phyloP scores from a whole-genome alignment of 768 basidiomycete genomes.

The Hericium coralloides region DNA sequence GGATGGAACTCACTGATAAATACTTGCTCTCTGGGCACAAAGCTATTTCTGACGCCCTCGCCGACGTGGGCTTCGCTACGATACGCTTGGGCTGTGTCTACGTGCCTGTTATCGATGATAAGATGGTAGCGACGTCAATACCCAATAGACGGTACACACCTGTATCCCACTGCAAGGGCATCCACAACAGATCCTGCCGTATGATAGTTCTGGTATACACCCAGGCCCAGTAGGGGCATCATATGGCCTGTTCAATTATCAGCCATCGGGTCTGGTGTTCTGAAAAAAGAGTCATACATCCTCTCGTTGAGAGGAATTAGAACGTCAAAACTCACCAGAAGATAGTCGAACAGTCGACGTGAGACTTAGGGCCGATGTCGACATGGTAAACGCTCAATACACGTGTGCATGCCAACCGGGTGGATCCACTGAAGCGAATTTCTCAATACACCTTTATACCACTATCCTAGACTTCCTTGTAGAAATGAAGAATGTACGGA shows the following conservation, averaged over 20 bases:
- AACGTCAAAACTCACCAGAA: not conserved
- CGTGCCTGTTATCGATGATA: not conserved
- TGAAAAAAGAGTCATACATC: not conserved
- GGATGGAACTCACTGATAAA: not conserved
- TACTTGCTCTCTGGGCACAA: conserved; percentile 40
- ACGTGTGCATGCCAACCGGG: no score
- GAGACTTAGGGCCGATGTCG: not conserved
- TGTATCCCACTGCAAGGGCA: not conserved
- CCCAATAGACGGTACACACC: not conserved
- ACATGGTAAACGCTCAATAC: not conserved
- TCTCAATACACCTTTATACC: not conserved
- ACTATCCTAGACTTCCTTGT: not conserved
- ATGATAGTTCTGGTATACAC: not conserved
- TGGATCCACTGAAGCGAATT: no score
- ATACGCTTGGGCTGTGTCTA: conserved; percentile 25
- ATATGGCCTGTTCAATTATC: not conserved
- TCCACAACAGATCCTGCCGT: not conserved
- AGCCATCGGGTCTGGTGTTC: not conserved
- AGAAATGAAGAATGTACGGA: no score
- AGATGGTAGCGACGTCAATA: not conserved
- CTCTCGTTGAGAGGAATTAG: not conserved
- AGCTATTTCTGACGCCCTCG: conserved; percentile 66
- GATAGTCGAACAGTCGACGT: not conserved
- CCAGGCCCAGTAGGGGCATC: not conserved
- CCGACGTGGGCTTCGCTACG: conserved; percentile 81